phyloP scores from a whole-genome alignment of 768 basidiomycete species.

The Panaeolus cyanescens region DNA sequence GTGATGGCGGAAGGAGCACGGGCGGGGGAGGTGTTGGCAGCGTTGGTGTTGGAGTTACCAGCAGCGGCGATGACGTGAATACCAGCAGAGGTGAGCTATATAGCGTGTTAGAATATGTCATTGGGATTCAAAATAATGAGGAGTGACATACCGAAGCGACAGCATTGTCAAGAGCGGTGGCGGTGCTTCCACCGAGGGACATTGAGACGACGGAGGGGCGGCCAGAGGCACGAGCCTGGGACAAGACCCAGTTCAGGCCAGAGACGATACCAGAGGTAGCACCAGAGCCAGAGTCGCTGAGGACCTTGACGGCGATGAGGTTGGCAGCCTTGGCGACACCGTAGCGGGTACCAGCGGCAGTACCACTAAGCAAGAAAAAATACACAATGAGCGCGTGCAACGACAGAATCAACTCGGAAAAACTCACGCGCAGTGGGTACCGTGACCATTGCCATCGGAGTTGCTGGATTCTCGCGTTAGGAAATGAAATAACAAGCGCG shows the following conservation, averaged over 20 bases:
- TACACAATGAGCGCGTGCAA: background rate
- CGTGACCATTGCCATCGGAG: no score
- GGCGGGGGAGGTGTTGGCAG: no score
- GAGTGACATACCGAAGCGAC: slow-evolving; percentile 20
- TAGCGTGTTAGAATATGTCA: no score
- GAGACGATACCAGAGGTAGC: slow-evolving; percentile 8
- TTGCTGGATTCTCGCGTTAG: slow-evolving; percentile 14
- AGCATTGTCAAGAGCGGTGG: no score
- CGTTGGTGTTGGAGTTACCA: no score
- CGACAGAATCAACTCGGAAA: no score
- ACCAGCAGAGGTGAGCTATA: slow-evolving; percentile 23
- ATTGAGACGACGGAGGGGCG: slow-evolving; percentile 28
- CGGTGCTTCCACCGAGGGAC: slow-evolving; percentile 33
- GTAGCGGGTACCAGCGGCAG: slow-evolving; percentile 14
- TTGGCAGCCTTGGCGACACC: slow-evolving; percentile 25
- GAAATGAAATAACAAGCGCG: slow-evolving; percentile 19
- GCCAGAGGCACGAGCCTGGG: slow-evolving; percentile 11
- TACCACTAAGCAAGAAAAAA: slow-evolving; percentile 14
- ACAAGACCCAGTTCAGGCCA: slow-evolving; percentile 26
- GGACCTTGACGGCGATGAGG: slow-evolving; percentile 42
- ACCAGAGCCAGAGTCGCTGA: slow-evolving; percentile 28
- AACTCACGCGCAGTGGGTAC: slow-evolving; percentile 16
- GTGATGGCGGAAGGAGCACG: no score
- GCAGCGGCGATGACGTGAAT: slow-evolving; percentile 25
- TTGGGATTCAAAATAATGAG: background rate